Percentiles rank a stretch among this genome's conserved stretches.
phyloP scores from a whole-genome alignment of 2,329 filamentous ascomycete species.

The Fusarium equiseti region DNA sequence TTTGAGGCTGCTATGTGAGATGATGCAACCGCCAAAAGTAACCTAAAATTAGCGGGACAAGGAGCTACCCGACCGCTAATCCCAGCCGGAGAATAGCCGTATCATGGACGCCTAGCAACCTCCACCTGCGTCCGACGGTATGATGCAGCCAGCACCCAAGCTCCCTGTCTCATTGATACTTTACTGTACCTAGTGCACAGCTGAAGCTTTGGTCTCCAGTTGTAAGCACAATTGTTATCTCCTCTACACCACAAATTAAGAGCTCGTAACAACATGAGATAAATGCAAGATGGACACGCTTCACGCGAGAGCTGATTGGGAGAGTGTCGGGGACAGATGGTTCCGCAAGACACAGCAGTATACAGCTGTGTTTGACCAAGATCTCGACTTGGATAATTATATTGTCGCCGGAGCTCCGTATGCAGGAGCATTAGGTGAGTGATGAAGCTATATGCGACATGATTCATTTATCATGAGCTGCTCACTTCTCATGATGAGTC shows the following conservation, averaged over 20 bases:
- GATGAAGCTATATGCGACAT: not conserved
- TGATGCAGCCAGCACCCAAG: slow-evolving; percentile 32
- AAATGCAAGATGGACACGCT: slow-evolving; percentile 64
- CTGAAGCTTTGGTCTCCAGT: slow-evolving; percentile 21
- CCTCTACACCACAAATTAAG: not conserved
- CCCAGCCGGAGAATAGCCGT: slow-evolving; percentile 52
- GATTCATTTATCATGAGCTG: slow-evolving; percentile 4
- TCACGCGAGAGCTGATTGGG: slow-evolving; percentile 89
- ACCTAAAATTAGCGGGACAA: slow-evolving; percentile 25
- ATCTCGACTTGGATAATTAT: slow-evolving; percentile 95
- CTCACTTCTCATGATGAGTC: slow-evolving; percentile 17
- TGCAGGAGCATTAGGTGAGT: slow-evolving; percentile 89
- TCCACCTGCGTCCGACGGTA: slow-evolving; percentile 25
- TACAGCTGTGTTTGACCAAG: slow-evolving; percentile 90
- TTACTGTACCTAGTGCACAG: slow-evolving; percentile 20
- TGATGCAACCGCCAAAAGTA: slow-evolving; percentile 43
- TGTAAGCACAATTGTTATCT: slow-evolving; percentile 1
- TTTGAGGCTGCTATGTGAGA: slow-evolving; percentile 38
- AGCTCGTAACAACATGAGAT: slow-evolving; percentile 49
- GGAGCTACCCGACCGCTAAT: slow-evolving; percentile 34
- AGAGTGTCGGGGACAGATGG: slow-evolving; percentile 91
- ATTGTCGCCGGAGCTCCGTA: slow-evolving; percentile 91
- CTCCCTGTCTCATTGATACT: slow-evolving; percentile 23
- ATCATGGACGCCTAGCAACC: slow-evolving; percentile 31
- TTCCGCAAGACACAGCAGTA: slow-evolving; percentile 96